phyloP scores from a whole-genome alignment of 2,329 filamentous ascomycete species.

The Ophiostoma angusticollis region DNA sequence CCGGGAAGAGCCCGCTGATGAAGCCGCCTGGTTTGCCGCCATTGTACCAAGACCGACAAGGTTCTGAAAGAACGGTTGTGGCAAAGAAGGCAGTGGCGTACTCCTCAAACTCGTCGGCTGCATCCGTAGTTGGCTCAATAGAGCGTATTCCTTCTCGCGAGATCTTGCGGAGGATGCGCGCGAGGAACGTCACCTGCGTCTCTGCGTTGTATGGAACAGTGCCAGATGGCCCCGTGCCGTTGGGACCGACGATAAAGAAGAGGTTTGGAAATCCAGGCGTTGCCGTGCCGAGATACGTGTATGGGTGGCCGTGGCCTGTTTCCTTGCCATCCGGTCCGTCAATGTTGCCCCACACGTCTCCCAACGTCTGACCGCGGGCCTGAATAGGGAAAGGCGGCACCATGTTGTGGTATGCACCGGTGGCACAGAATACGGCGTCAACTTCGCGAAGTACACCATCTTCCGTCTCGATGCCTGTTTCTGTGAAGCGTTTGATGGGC shows the following conservation, averaged over 20 bases:
- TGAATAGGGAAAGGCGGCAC: slow-evolving; percentile 48
- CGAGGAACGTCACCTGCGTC: slow-evolving; percentile 26
- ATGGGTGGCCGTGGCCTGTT: slow-evolving; percentile 47
- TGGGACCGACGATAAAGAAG: slow-evolving; percentile 18
- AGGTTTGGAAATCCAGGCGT: slow-evolving; percentile 23
- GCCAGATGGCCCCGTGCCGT: slow-evolving; percentile 10
- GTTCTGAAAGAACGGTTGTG: slow-evolving; percentile 20
- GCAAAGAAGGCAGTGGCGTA: slow-evolving; percentile 20
- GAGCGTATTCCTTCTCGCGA: slow-evolving; percentile 33
- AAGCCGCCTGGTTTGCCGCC: slow-evolving; percentile 17
- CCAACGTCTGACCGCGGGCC: slow-evolving; percentile 40
- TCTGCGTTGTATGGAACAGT: slow-evolving; percentile 12
- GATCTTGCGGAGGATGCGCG: slow-evolving; percentile 35
- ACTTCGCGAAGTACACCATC: slow-evolving; percentile 45
- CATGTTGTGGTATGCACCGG: slow-evolving; percentile 49
- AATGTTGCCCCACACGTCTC: slow-evolving; percentile 44
- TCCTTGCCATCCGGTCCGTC: too few relatives aligned
- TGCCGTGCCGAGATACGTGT: slow-evolving; percentile 26
- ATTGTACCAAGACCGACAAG: slow-evolving; percentile 22
- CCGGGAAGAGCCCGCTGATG: slow-evolving; percentile 18
- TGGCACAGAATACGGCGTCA: slow-evolving; percentile 55
- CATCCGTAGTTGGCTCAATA: slow-evolving; percentile 10
- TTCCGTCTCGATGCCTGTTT: slow-evolving; percentile 44
- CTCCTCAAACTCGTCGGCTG: slow-evolving; percentile 18
- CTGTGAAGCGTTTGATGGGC: slow-evolving; percentile 44